Conservation (phyloP, 495 filamentous ascomycete genomes). For the Tuber microsphaerosporum region DNA sequence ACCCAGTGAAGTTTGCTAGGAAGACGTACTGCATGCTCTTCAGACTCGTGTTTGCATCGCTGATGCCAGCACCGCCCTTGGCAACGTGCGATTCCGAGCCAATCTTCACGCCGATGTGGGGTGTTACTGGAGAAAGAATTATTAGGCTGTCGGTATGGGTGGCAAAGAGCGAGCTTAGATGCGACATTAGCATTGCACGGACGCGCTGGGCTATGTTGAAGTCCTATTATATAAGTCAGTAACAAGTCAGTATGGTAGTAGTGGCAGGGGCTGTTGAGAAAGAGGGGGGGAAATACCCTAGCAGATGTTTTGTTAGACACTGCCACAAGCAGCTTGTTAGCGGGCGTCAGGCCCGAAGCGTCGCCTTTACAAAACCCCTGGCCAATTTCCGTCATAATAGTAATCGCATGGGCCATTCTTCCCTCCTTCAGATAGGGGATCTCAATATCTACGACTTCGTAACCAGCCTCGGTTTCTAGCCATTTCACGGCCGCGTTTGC, state of each 20-base stretch:
- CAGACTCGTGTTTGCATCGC: constrained; percentile 63
- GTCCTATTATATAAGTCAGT: constrained; percentile 44
- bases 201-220: constrained; percentile 69
- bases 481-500: constrained; percentile 57
- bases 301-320: constrained; percentile 58
- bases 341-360: constrained; percentile 53
- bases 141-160: constrained; percentile 62
- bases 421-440: constrained; percentile 69
- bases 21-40: constrained; percentile 83
- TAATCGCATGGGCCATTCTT: constrained; percentile 70
- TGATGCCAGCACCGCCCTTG: constrained; percentile 58
- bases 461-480: constrained; percentile 54
- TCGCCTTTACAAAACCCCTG: constrained; percentile 35
- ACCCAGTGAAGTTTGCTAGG: constrained; percentile 75
- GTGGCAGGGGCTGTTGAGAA: background rate
- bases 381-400: constrained; percentile 65
- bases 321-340: constrained; percentile 67
- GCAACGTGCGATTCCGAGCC: constrained; percentile 47
- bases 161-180: constrained; percentile 66
- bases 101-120: constrained; percentile 68
- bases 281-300: constrained; percentile 11
- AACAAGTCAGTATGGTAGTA: background rate
- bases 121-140: constrained; percentile 71
- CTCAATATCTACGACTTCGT: constrained; percentile 63
- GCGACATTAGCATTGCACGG: constrained; percentile 70